Base-by-base conservation (phyloP, 371 early-diverging fungal species). In the Apophysomyces elegans region DNA sequence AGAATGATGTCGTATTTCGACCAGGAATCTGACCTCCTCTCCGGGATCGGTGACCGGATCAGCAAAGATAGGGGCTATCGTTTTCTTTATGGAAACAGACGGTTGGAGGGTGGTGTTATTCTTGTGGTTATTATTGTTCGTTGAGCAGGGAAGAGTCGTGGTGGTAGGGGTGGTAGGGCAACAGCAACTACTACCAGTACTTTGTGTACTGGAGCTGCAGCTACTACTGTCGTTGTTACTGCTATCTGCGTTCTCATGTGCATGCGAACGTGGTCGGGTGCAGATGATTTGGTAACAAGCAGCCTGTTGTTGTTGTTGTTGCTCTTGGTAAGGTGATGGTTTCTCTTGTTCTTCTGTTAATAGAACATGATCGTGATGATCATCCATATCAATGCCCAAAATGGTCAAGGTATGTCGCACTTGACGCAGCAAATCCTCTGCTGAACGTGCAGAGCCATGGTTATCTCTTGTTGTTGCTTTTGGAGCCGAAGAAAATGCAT, bases 21-120 rank as follows among this genome's bases (percentile, higher is more conserved):
- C 86, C 12, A 84, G 79, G 78, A 94, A 86, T 14, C 88, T 81
- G 47, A 90, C 80, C 71, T 89, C 90, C 41, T 87, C 90, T 18
- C 88, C 88, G 9, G 84, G 69, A 65, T 93, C 94, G 58, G 91
- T 89, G 11, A 86, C 77, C 7, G 89, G 82, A 45, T 96, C 91
- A 58, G 96, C 98, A 68, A 96, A 96, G 68, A 92, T 89, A 7
- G 96, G 93, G 36, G 77, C 80, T 4, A 67, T 69, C 18, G 21
- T 21, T 9, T 50, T 50, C 21, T 21, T n/a, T 41, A 11, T 41
- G 41, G 8, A 11, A 13, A 41, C 13, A 13, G 13, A 8, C 0
- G 41, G 5, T 0, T 13, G 47, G 47, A n/a, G 54, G 54, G 21
- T 50, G 50, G 21, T 4, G 54, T 9, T 9, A 21, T 26, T 26